These are phyloP conservation scores for Arachis hypogaea DNA, from an alignment of 306 rosid species.

Conservation along the genomic window DNA sequence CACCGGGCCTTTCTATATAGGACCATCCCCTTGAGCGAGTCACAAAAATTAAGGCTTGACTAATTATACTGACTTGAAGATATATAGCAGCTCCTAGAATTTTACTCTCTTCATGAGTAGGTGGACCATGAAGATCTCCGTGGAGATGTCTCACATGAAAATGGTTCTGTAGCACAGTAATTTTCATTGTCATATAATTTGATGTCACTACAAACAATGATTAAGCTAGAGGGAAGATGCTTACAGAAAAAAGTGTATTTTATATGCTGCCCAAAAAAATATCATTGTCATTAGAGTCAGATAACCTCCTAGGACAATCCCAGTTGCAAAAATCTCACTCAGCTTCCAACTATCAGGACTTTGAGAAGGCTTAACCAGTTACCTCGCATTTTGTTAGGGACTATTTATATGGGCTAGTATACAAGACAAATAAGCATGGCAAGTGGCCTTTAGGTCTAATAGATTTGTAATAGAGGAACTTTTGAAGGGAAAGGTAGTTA, in stretches of 20 bases:
- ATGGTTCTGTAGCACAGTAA: slow-evolving; percentile 41
- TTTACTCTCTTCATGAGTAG: slow-evolving; percentile 10
- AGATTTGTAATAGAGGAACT: no score
- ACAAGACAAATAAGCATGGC: no score
- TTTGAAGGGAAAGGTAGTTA: no score
- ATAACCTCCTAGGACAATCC: slow-evolving; percentile 66
- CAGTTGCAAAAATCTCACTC: slow-evolving; percentile 75
- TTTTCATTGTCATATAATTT: neutral
- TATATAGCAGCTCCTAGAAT: slow-evolving; percentile 66
- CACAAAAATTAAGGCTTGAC: slow-evolving; percentile 76
- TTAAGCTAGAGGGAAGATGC: slow-evolving; percentile 23
- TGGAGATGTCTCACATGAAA: slow-evolving; percentile 49
- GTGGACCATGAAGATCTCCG: neutral
- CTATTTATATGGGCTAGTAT: no score
- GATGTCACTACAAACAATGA: neutral
- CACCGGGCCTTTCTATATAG: slow-evolving; percentile 68
- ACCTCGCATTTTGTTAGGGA: no score
- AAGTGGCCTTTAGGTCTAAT: no score
- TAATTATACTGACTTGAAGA: slow-evolving; percentile 77
- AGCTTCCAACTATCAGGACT: slow-evolving; percentile 79
- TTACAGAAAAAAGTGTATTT: slow-evolving; percentile 62
- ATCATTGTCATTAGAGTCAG: slow-evolving; percentile 65
- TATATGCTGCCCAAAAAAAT: slow-evolving; percentile 52
- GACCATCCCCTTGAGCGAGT: slow-evolving; percentile 81
- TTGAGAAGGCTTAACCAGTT: slow-evolving; percentile 68